Evolutionary conservation across 768 basidiomycete genomes (phyloP), one percentile per base, ranked within the genome.

Genomic region (Paxillus ammoniavirescens): DNA sequence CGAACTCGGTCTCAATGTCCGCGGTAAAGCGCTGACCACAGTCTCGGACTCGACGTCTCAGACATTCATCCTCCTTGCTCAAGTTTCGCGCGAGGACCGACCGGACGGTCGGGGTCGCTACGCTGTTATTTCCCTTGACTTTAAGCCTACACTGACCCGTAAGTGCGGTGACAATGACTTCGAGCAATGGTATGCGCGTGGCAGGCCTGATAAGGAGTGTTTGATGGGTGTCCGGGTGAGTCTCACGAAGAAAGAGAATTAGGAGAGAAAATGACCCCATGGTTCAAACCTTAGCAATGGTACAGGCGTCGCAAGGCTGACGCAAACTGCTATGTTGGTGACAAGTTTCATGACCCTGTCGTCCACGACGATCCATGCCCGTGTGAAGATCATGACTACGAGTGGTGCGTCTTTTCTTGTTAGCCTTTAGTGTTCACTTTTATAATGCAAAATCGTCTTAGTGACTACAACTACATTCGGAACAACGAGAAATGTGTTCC

Each of bases 31-130:
- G 0, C 74, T 99, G n/a, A 85, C 89, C 40, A 97, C 93, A 4
- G 81, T 98, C 5, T 91, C 93, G 0, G 97, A 99, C 61, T 93
- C 93, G 12, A 98, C 97, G 0, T 95, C 93, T 0, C 96, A 97
- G 66, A 98, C 96, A 71, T 98, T 98, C 75, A 65, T 98, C 8
- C 77, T 99, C 8, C 78, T 97, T 23, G 97, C 89, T 5, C 86
- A 88, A 54, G 77, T 93, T 12, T 73, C 82, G 2, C 81, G 85
- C 18, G 70, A 77, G 12, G 84, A 91, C 49, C 75, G 82, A 60
- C 74, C 68, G 28, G 65, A 70, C n/a, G 72, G 72, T 0, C 65
- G 77, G 1, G 85, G 86, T 9, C 78, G 82, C 0, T 86, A 88
- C 56, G 91, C 83, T 1, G 72, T 87, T 12, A 79, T 97, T 31